phyloP scores from a whole-genome alignment of 2,329 filamentous ascomycete genomes.

The Beauveria caledonica region DNA sequence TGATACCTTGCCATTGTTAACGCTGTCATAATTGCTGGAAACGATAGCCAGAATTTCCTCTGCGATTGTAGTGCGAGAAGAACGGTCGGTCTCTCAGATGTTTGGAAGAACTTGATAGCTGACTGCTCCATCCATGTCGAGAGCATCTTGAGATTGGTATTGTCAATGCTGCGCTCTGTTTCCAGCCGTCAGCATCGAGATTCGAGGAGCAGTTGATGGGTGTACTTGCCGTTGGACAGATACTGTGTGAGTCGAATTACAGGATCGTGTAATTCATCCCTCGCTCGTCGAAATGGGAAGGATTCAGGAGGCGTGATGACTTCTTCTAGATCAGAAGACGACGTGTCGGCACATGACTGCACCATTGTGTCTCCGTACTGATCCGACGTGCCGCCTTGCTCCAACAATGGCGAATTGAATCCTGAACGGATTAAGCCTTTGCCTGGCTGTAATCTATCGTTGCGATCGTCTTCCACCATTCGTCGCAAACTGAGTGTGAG shows the following conservation, averaged over 20 bases:
- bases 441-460: background rate
- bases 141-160: conserved; percentile 24
- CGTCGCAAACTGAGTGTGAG: conserved; percentile 8
- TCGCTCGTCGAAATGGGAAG: conserved; percentile 38
- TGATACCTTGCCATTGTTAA: background rate
- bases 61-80: background rate
- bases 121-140: conserved; percentile 35
- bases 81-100: conserved; percentile 21
- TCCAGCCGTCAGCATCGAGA: background rate
- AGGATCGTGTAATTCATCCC: conserved; percentile 24
- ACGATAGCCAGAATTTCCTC: background rate
- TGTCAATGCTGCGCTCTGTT: background rate
- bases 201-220: background rate
- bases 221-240: conserved; percentile 22
- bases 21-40: background rate
- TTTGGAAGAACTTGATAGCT: conserved; percentile 34
- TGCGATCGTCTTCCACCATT: background rate
- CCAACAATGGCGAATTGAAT: background rate
- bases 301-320: conserved; percentile 1
- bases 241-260: conserved; percentile 30
- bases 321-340: conserved; percentile 3
- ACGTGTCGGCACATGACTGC: background rate
- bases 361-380: background rate
- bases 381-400: background rate
- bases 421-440: background rate